Evolutionary conservation across 345 rosid genomes (phyloP).

Genomic region (Citrus maxima): DNA sequence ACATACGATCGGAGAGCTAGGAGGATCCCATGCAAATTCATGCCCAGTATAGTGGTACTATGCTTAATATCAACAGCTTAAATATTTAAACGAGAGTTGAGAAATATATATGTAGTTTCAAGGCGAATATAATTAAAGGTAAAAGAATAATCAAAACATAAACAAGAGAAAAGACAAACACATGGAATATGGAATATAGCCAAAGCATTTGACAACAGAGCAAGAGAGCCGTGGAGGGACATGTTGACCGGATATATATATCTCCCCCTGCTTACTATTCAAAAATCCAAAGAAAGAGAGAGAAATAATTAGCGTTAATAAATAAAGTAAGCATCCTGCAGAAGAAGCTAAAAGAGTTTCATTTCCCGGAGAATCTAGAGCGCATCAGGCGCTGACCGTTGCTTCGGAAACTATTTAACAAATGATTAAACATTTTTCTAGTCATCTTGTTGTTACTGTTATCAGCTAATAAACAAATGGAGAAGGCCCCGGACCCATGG

Average conservation of each 20-base stretch:
- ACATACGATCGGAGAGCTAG: no score
- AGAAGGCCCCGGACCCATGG: background rate
- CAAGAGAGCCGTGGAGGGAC: constrained; percentile 45
- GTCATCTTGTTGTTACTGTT: constrained; percentile 14
- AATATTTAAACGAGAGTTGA: no score
- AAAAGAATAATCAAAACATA: background rate
- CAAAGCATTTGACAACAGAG: constrained; percentile 46
- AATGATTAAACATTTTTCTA: constrained; percentile 21
- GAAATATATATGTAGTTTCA: no score
- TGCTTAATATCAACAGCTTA: no score
- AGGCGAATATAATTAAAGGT: no score
- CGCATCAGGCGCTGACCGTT: constrained; percentile 96
- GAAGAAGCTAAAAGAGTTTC: constrained; percentile 20
- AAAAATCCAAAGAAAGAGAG: constrained; percentile 28
- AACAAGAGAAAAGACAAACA: constrained; percentile 58
- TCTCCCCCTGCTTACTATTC: constrained; percentile 19
- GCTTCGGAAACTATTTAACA: constrained; percentile 46
- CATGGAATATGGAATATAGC: constrained; percentile 83
- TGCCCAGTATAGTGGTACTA: no score
- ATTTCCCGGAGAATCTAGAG: constrained; percentile 92
- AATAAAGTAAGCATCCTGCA: background rate
- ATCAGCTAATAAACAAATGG: constrained; percentile 6
- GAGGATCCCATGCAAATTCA: no score
- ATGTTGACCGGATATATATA: constrained; percentile 54
- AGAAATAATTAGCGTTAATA: constrained; percentile 25